Percentiles rank a stretch among this genome's conserved stretches.
Conservation (phyloP, 1,284 basidiomycete genomes). For the Rhodotorula sp. region DNA sequence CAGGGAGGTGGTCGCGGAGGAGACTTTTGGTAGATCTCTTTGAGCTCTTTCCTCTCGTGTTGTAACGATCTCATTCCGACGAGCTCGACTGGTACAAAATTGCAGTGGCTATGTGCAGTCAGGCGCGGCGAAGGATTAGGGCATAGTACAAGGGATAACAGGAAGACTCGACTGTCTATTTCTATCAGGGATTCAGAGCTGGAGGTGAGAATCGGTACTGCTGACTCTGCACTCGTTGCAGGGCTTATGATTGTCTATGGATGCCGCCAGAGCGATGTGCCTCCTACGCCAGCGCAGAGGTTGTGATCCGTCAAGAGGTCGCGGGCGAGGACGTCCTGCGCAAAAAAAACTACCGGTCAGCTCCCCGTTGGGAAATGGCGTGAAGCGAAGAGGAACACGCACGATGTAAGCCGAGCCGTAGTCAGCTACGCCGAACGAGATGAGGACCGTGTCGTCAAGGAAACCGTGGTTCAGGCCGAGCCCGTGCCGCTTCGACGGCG, state of each 20-base stretch:
- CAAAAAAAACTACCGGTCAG: not conserved
- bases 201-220: too few species aligned
- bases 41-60: not conserved
- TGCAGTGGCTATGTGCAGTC: not conserved
- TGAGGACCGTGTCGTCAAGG: constrained; percentile 34
- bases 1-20: not conserved
- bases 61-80: too few species aligned
- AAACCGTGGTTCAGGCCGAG: constrained; percentile 36
- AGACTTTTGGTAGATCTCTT: constrained; percentile 1
- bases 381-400: not conserved
- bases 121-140: not conserved
- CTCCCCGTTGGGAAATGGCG: not conserved
- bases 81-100: not conserved
- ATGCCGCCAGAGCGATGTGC: constrained; percentile 3
- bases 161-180: not conserved
- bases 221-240: too few species aligned
- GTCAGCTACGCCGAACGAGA: constrained; percentile 28
- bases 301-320: constrained; percentile 30
- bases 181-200: too few species aligned
- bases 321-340: constrained; percentile 19
- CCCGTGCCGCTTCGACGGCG: constrained; percentile 20
- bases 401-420: constrained; percentile 19
- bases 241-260: not conserved
- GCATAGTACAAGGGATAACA: too few species aligned
- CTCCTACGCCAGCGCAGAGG: constrained; percentile 21